phyloP scores from a whole-genome alignment of 805 yeast species.

The Candida awuae region DNA sequence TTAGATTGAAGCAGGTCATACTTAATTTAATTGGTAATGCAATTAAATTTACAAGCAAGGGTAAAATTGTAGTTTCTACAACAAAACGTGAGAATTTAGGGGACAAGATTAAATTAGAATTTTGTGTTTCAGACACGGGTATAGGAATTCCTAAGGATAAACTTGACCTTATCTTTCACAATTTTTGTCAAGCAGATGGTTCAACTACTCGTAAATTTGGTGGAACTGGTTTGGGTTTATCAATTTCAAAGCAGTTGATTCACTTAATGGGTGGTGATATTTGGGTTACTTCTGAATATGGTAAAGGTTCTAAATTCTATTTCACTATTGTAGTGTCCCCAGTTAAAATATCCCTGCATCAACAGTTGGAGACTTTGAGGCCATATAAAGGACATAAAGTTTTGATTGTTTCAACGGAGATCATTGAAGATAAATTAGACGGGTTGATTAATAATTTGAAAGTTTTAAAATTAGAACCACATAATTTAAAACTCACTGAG shows the following conservation, averaged over 20 bases:
- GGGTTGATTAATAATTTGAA: constrained; percentile 44
- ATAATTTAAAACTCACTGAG: constrained; percentile 37
- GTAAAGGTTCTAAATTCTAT: constrained; percentile 75
- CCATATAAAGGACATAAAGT: constrained; percentile 69
- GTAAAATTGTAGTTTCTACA: constrained; percentile 69
- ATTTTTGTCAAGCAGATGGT: constrained; percentile 91
- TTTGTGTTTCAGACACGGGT: constrained; percentile 86
- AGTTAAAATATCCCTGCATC: constrained; percentile 50
- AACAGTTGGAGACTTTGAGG: constrained; percentile 59
- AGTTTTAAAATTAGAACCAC: constrained; percentile 52
- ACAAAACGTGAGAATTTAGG: constrained; percentile 27
- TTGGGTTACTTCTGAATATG: constrained; percentile 79
- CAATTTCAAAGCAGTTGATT: constrained; percentile 79
- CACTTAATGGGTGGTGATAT: constrained; percentile 91
- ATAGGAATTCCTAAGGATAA: constrained; percentile 85
- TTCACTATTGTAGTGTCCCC: constrained; percentile 77
- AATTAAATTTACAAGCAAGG: constrained; percentile 76
- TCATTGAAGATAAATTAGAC: constrained; percentile 41
- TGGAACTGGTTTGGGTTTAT: constrained; percentile 85
- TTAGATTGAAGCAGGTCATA: constrained; percentile 80
- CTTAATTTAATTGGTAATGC: constrained; percentile 85
- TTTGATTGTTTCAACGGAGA: constrained; percentile 61
- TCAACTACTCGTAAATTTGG: constrained; percentile 89
- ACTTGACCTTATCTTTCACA: constrained; percentile 77
- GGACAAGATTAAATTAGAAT: constrained; percentile 55